Percentiles rank a stretch among this genome's conserved stretches.
Conservation (phyloP, 306 rosid species). For the Lithocarpus polystachyus region DNA sequence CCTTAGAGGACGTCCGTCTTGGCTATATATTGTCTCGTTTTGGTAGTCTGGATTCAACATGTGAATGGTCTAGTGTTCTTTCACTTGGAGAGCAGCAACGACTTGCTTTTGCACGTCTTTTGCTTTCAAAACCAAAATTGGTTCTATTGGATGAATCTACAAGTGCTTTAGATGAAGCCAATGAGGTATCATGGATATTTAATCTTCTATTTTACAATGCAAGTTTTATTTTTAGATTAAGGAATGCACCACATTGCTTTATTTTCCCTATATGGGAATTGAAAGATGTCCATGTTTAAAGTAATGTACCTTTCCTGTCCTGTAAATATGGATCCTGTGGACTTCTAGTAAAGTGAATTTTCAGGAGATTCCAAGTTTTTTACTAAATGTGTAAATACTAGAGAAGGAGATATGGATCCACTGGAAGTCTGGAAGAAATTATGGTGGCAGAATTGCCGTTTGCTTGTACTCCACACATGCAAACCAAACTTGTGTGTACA, state of each 20-base stretch:
- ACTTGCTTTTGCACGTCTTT: conserved; percentile 87
- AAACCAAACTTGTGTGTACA: not conserved
- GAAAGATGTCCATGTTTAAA: not conserved
- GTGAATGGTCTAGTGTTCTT: conserved; percentile 97
- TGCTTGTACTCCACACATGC: not conserved
- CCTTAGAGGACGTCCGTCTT: conserved; percentile 74
- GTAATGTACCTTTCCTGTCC: not conserved
- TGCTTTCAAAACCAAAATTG: conserved; percentile 78
- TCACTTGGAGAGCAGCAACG: conserved; percentile 99
- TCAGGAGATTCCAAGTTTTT: not conserved
- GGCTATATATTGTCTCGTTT: conserved; percentile 78
- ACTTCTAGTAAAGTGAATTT: not conserved
- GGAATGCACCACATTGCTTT: not conserved
- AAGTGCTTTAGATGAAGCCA: conserved; percentile 90
- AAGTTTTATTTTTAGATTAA: not conserved
- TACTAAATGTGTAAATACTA: not conserved
- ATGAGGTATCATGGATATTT: conserved; percentile 63
- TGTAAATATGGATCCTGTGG: not conserved
- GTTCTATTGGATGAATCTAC: conserved; percentile 90
- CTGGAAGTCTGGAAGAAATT: not conserved
- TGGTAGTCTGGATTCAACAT: conserved; percentile 58
- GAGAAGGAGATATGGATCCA: not conserved
- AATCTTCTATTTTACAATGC: not conserved
- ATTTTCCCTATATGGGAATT: not conserved
- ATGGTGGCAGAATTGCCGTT: not conserved